A percentile compares a stretch with the other conserved stretches of the same genome.
Conservation (phyloP, 805 yeast species). For the Candida ficus region DNA sequence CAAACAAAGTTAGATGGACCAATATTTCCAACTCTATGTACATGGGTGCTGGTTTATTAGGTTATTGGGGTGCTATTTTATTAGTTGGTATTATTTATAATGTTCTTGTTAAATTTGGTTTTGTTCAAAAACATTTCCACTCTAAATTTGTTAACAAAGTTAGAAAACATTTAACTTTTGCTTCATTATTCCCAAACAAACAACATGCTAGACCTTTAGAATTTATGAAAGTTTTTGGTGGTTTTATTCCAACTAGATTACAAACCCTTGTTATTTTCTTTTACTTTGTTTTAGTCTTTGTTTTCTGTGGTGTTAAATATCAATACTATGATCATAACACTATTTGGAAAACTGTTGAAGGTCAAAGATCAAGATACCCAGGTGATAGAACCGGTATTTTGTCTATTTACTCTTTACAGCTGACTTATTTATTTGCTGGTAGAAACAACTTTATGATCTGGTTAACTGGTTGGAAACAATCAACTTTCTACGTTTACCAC, state of each 20-base stretch:
- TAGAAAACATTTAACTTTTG: conserved; percentile 16
- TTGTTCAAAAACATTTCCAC: conserved; percentile 15
- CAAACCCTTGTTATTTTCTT: conserved; percentile 29
- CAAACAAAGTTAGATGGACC: conserved; percentile 27
- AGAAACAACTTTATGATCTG: conserved; percentile 63
- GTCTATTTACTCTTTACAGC: conserved; percentile 39
- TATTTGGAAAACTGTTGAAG: conserved; percentile 15
- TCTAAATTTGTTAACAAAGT: conserved; percentile 10
- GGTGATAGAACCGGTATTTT: conserved; percentile 25
- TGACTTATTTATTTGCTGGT: conserved; percentile 58
- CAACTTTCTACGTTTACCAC: conserved; percentile 62
- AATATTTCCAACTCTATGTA: conserved; percentile 38
- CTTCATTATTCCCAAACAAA: conserved; percentile 13
- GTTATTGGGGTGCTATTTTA: conserved; percentile 44
- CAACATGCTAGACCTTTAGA: conserved; percentile 19
- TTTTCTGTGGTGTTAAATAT: conserved; percentile 18
- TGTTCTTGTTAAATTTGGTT: conserved; percentile 13
- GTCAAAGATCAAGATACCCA: conserved; percentile 21
- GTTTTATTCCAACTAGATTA: conserved; percentile 22
- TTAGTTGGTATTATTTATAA: conserved; percentile 33
- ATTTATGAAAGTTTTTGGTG: conserved; percentile 13
- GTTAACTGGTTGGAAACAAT: conserved; percentile 61
- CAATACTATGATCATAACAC: conserved; percentile 13
- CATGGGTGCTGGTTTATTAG: conserved; percentile 41
- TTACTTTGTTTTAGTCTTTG: conserved; percentile 24